phyloP scores from a whole-genome alignment of 805 yeast species.

The Yarrowia sp. region DNA sequence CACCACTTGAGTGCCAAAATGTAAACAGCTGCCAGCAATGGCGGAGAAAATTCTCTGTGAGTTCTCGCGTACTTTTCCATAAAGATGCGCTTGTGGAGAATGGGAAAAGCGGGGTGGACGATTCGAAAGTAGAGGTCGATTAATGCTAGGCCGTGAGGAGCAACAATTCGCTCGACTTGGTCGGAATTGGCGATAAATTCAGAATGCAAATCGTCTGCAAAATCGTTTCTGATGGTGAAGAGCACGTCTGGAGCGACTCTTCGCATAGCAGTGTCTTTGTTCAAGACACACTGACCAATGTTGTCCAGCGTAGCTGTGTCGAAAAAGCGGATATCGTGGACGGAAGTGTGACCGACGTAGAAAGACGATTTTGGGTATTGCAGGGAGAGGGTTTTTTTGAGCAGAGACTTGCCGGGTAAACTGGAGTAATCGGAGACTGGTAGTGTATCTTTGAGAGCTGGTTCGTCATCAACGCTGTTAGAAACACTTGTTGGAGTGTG shows the following conservation, averaged over 20 bases:
- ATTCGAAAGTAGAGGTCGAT: constrained; percentile 74
- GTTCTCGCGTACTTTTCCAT: constrained; percentile 87
- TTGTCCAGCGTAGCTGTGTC: constrained; percentile 63
- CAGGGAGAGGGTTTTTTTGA: constrained; percentile 66
- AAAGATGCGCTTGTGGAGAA: constrained; percentile 86
- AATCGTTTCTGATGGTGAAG: constrained; percentile 70
- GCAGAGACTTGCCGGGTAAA: constrained; percentile 59
- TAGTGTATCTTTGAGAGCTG: neutral
- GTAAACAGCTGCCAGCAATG: constrained; percentile 86
- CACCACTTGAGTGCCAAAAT: constrained; percentile 90
- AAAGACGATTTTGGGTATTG: constrained; percentile 90
- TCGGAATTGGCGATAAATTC: constrained; percentile 76
- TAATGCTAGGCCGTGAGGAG: constrained; percentile 83
- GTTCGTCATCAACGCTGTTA: neutral
- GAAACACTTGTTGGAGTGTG: neutral
- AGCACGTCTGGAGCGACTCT: constrained; percentile 75
- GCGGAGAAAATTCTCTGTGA: constrained; percentile 88
- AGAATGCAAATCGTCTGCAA: constrained; percentile 66
- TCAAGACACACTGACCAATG: constrained; percentile 76
- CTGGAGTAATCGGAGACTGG: constrained; percentile 68
- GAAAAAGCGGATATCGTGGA: constrained; percentile 70
- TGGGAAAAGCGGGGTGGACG: constrained; percentile 89
- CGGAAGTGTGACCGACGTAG: constrained; percentile 83
- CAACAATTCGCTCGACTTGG: constrained; percentile 75
- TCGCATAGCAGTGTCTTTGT: constrained; percentile 63